phyloP scores from a whole-genome alignment of 2,329 filamentous ascomycete genomes.

The Ophiostoma piceae region DNA sequence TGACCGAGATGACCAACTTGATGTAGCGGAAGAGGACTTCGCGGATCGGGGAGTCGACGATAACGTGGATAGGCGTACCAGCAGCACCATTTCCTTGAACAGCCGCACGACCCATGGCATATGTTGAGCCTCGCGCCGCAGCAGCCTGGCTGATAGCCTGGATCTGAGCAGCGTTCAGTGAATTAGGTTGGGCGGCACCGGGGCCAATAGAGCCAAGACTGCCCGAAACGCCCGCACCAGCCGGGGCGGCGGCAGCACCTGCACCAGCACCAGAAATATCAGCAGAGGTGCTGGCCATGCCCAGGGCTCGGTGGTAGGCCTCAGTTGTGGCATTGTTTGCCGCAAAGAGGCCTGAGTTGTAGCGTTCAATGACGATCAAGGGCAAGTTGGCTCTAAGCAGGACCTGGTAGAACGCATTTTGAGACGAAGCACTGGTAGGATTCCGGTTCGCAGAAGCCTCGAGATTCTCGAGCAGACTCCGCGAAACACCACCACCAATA shows the following conservation, averaged over 20 bases:
- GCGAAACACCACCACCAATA: constrained; percentile 45
- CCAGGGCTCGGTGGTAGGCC: constrained; percentile 70
- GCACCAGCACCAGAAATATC: not conserved
- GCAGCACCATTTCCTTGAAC: constrained; percentile 63
- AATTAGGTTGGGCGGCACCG: constrained; percentile 25
- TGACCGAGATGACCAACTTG: constrained; percentile 77
- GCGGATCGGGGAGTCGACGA: constrained; percentile 84
- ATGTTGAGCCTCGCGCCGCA: constrained; percentile 66
- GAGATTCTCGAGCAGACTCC: constrained; percentile 70
- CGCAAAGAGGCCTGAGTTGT: constrained; percentile 80
- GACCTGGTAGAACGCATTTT: constrained; percentile 90
- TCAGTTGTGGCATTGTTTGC: constrained; percentile 72
- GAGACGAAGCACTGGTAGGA: constrained; percentile 76
- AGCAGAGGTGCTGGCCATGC: constrained; percentile 33
- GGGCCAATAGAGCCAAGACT: constrained; percentile 17
- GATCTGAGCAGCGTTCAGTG: constrained; percentile 54
- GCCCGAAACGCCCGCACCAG: constrained; percentile 12
- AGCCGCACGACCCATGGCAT: constrained; percentile 43
- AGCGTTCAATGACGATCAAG: constrained; percentile 83
- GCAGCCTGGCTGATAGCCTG: constrained; percentile 79
- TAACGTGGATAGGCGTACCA: constrained; percentile 84
- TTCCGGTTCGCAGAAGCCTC: constrained; percentile 94
- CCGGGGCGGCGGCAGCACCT: not conserved
- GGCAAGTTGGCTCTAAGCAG: constrained; percentile 90
- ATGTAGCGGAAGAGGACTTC: constrained; percentile 83